Evolutionary conservation across 768 basidiomycete genomes (phyloP), one percentile per base, ranked within the genome.

Genomic region (Kwoniella heveanensis): DNA sequence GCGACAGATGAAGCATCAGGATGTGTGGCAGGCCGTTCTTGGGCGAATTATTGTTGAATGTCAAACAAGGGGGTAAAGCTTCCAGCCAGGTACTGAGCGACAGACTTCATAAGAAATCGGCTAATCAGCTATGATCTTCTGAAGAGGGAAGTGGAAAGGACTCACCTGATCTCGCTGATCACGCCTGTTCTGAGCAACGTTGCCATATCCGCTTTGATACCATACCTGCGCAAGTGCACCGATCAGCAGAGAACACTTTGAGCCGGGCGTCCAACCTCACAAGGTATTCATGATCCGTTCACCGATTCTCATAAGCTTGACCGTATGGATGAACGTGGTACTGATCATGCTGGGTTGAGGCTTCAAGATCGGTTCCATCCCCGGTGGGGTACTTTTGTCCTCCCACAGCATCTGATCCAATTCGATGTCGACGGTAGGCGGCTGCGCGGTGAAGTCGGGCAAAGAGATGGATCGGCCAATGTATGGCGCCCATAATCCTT

Each of bases 131-230:
- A 21, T 10, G 26, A n/a, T n/a, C 27, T 7, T 17, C 15, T 21
- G 46, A 24, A n/a, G 30, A 8, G 29, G 25, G 22, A 7, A 46
- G 32, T 22, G 37, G 32, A 25, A 32, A 22, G 56, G 0, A 61
- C 73, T 27, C 49, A 72, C 74, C 72, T 72, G 54, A 77, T 66
- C 54, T 77, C 71, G 63, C 68, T 72, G 46, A 77, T 66, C 0
- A 60, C 53, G 4, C 68, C 69, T 2, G 66, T 64, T 29, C 64
- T 49, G 0, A 59, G 56, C 44, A 74, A 44, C 5, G 55, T 66
- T 13, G 67, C 53, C 58, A 68, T 49, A 29, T 74, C 71, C 17
- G 68, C 62, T 26, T 68, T 71, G 32, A 74, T 68, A 19, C 71
- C 71, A 48, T 77, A 74, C 21, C 73, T 76, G 53, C 1, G 21